phyloP scores from a whole-genome alignment of 2,329 filamentous ascomycete genomes.

The Fusarium austroafricanum region DNA sequence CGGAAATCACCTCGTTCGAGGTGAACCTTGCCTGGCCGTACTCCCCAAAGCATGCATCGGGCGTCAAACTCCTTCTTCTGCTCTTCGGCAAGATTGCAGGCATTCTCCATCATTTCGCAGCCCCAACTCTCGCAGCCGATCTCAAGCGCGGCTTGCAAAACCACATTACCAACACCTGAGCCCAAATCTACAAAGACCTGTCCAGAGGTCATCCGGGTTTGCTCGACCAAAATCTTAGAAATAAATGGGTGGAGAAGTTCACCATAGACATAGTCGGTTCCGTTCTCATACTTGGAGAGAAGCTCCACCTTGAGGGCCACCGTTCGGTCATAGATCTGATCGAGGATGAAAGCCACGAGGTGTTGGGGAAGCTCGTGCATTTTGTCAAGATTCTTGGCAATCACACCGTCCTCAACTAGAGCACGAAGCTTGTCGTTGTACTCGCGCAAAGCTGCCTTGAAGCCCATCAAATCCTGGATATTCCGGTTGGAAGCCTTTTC shows the following conservation, averaged over 20 bases:
- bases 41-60: slow-evolving; percentile 90
- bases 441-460: slow-evolving; percentile 76
- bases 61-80: slow-evolving; percentile 86
- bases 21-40: slow-evolving; percentile 81
- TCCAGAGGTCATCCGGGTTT: slow-evolving; percentile 80
- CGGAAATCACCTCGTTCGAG: slow-evolving; percentile 89
- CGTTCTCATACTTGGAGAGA: slow-evolving; percentile 86
- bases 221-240: slow-evolving; percentile 80
- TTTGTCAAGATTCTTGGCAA: slow-evolving; percentile 76
- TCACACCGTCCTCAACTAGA: slow-evolving; percentile 75
- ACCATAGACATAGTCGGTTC: slow-evolving; percentile 93
- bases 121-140: slow-evolving; percentile 96
- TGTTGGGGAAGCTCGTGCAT: slow-evolving; percentile 77
- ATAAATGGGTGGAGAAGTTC: slow-evolving; percentile 89
- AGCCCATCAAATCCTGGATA: slow-evolving; percentile 72
- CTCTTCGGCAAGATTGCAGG: slow-evolving; percentile 81
- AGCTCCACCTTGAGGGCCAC: slow-evolving; percentile 90
- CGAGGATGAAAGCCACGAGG: slow-evolving; percentile 83
- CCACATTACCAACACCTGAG: slow-evolving; percentile 95
- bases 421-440: slow-evolving; percentile 80
- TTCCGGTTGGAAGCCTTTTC: slow-evolving; percentile 78
- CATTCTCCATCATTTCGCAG: slow-evolving; percentile 95
- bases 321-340: slow-evolving; percentile 90
- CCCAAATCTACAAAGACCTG: slow-evolving; percentile 95
- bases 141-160: slow-evolving; percentile 91